Base-by-base conservation (phyloP, 495 filamentous ascomycete genomes). In the Neurospora sp. region DNA sequence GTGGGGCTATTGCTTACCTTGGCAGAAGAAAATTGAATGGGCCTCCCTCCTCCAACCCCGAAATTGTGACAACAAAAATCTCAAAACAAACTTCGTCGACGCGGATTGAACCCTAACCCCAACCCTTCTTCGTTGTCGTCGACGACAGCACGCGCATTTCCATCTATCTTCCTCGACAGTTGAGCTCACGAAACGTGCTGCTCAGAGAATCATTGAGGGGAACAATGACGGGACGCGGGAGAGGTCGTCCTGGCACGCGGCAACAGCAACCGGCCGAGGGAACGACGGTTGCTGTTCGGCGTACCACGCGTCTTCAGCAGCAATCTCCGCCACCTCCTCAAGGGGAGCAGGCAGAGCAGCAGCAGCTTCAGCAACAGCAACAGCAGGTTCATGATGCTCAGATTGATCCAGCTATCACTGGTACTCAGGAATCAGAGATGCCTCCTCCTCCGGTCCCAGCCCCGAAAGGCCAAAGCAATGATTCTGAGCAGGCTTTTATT, bases 101-200 rank as follows among this genome's bases (percentile, higher is more conserved):
- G 39, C 53, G 22, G 31, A 65, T 18, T 20, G 69, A 78, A 80
- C 78, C 78, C 79, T 79, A 80, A 80, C 79, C 79, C 79, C 65
- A 80, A 80, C 79, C 79, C 79, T 79, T 78, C 71, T 76, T 69
- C 40, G 42, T 48, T 53, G 39, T 61, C 27, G 27, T 65, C 27
- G 53, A 65, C 53, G 53, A 65, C 53, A 65, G 20, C 3, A n/a
- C 14, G 31, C 53, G 68, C 48, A 20, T 61, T 5, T 69, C 27
- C 40, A 48, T 39, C 37, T 10, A n/a, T 65, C 68, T 70, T 72
- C 40, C 9, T 70, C 35, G 18, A 53, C 39, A 35, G 27, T 14
- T 65, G 53, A 65, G 53, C 27, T 65, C 53, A 65, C 53, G 53
- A 18, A 65, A 35, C 53, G 53, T 65, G 53, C 53, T 65, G 53